Base-by-base conservation (phyloP, 2,329 filamentous ascomycete species). In the Purpureocillium lavendulum region DNA sequence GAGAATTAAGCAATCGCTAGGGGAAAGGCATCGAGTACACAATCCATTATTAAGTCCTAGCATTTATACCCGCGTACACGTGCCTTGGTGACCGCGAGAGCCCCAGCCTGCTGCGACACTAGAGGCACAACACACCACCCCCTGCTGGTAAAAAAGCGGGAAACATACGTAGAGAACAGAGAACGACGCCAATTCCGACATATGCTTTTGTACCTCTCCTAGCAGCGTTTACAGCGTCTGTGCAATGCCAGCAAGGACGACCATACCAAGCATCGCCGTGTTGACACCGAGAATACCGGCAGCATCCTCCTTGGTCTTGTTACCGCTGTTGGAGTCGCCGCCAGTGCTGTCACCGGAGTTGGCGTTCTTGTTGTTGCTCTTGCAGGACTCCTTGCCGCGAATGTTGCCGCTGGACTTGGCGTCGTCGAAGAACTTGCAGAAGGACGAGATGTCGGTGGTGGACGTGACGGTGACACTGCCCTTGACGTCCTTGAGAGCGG, bases 401-500 rank as follows among this genome's bases (percentile, higher is more conserved):
- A 65, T 58, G 37, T 66, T 59, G 38, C 59, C 62, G 39, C 63
- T 59, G 13, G 59, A 44, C 46, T 59, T 57, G 28, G 54, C 48
- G 29, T 70, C 57, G 45, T 68, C 54, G 42, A 76, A 59, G 59
- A 84, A 75, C 26, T 57, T 49, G 38, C 62, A 57, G 70, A 84
- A 78, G 41, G 60, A 54, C 42, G 48, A 47, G 47, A 86, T 80
- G 45, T 82, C 70, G 43, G 70, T 72, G 39, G 81, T 84, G 49
- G 74, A 80, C 53, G 79, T 70, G 49, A 86, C 67, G 55, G 82
- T 80, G 60, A 87, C 84, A 45, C 76, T 77, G 64, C 86, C 86
- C 56, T 74, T 72, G 50, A 89, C 84, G 47, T 81, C 72, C 43
- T 73, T 64, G 18, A 90, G 70, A 30, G 65, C 58, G 44, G 85